Conservation (phyloP, 129 eudicot genomes). For the Chrysanthemum makinoi region DNA sequence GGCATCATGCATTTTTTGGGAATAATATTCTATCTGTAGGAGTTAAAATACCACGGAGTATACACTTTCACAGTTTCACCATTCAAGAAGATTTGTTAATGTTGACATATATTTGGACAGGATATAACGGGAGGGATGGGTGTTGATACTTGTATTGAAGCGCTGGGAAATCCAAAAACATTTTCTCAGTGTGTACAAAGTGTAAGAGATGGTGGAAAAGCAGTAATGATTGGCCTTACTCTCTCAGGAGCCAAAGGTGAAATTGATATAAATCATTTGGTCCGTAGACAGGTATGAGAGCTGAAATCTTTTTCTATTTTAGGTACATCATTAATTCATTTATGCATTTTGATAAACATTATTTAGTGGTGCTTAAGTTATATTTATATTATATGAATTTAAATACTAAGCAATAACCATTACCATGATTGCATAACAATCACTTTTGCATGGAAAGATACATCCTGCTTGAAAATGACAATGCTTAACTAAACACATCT, state of each 20-base stretch:
- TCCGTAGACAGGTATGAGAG: conserved; percentile 84
- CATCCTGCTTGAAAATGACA: too few species aligned
- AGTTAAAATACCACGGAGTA: too few species aligned
- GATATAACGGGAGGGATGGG: conserved; percentile 96
- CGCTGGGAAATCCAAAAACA: conserved; percentile 85
- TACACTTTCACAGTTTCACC: background rate
- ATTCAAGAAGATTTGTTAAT: conserved; percentile 7
- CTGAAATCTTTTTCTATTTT: background rate
- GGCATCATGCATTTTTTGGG: background rate
- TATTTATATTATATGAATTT: too few species aligned
- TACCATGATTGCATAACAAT: too few species aligned
- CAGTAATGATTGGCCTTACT: conserved; percentile 98
- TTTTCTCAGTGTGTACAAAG: conserved; percentile 84
- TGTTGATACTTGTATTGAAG: conserved; percentile 88
- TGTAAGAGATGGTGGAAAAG: conserved; percentile 94
- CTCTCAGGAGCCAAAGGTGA: conserved; percentile 84
- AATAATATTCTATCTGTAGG: too few species aligned
- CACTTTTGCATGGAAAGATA: too few species aligned
- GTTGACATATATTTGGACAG: conserved; percentile 37
- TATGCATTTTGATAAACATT: too few species aligned
- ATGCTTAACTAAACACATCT: too few species aligned
- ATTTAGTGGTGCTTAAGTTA: too few species aligned
- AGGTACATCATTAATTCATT: too few species aligned
- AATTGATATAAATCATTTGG: conserved; percentile 94
- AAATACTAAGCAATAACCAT: too few species aligned